These are phyloP conservation scores for Danielia oregonensis DNA, from an alignment of 805 yeast genomes.

Conservation along the genomic window DNA sequence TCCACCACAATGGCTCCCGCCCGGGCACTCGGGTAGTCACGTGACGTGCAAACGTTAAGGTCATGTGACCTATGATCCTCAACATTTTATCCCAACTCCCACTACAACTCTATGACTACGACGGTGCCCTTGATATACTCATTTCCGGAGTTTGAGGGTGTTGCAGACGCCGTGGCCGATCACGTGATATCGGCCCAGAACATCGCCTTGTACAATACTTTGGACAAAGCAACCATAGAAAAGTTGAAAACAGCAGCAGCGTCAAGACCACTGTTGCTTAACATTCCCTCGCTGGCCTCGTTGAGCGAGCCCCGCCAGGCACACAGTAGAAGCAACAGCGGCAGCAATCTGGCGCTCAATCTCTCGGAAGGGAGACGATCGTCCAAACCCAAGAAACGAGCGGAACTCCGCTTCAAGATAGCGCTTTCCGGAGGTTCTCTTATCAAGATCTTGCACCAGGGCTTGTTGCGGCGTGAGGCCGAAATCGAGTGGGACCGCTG, in stretches of 20 bases:
- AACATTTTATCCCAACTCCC: no score
- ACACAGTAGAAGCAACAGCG: constrained; percentile 9
- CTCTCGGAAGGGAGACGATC: constrained; percentile 12
- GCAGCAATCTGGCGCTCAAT: constrained; percentile 12
- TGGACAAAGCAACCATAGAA: constrained; percentile 32
- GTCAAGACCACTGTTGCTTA: constrained; percentile 12
- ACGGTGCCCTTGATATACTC: constrained; percentile 92
- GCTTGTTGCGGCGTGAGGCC: constrained; percentile 63
- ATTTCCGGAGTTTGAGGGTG: constrained; percentile 83
- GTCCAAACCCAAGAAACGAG: constrained; percentile 47
- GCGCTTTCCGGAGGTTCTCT: constrained; percentile 94
- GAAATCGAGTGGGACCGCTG: constrained; percentile 88
- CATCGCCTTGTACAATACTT: constrained; percentile 49
- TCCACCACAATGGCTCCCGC: no score
- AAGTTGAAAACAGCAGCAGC: constrained; percentile 26
- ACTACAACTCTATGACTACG: no score
- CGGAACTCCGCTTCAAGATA: constrained; percentile 74
- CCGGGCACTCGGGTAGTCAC: no score
- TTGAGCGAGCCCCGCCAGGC: constrained; percentile 3
- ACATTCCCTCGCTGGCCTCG: constrained; percentile 8
- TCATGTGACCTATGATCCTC: no score
- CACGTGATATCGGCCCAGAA: constrained; percentile 89
- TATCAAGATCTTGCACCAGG: constrained; percentile 81
- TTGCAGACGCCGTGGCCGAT: constrained; percentile 96
- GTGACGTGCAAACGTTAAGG: no score